Percentiles rank a stretch among this genome's conserved stretches.
These are phyloP conservation scores for Lichtheimia ramosa DNA, from an alignment of 371 early-diverging fungal genomes.

Conservation along the genomic window DNA sequence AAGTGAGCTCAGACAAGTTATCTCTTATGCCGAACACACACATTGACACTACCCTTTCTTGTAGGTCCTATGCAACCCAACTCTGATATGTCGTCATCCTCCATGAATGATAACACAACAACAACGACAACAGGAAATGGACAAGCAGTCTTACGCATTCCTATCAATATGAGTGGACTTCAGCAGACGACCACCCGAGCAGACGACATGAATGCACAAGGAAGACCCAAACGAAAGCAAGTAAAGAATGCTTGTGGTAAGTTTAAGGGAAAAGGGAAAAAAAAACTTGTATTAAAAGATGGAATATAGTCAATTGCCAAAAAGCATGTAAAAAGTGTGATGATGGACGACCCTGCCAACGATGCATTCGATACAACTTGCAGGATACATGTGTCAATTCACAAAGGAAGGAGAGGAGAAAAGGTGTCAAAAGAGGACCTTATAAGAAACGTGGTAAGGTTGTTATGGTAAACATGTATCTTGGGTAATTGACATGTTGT, in stretches of 20 bases:
- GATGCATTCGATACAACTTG: slow-evolving; percentile 2
- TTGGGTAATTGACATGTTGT: too few species aligned
- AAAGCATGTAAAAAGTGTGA: slow-evolving; percentile 9
- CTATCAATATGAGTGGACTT: background rate
- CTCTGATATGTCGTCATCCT: too few species aligned
- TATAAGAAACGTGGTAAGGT: slow-evolving; percentile 3
- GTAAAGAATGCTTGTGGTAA: background rate
- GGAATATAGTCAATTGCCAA: slow-evolving; percentile 5
- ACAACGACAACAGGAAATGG: background rate
- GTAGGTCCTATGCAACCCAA: too few species aligned
- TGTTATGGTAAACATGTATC: too few species aligned
- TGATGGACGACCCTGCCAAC: slow-evolving; percentile 6
- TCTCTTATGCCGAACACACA: too few species aligned
- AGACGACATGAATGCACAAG: background rate
- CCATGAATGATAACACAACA: too few species aligned
- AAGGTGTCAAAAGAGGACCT: slow-evolving; percentile 5
- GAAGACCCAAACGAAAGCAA: slow-evolving; percentile 1
- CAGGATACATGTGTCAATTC: slow-evolving; percentile 2
- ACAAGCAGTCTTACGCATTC: too few species aligned
- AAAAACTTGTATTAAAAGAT: background rate
- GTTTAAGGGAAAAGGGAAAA: background rate
- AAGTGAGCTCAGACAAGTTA: too few species aligned
- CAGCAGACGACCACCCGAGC: background rate
- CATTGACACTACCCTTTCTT: too few species aligned
- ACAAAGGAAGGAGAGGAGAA: background rate